phyloP scores from a whole-genome alignment of 1,284 basidiomycete species.

The Cryptococcus neoformans region DNA sequence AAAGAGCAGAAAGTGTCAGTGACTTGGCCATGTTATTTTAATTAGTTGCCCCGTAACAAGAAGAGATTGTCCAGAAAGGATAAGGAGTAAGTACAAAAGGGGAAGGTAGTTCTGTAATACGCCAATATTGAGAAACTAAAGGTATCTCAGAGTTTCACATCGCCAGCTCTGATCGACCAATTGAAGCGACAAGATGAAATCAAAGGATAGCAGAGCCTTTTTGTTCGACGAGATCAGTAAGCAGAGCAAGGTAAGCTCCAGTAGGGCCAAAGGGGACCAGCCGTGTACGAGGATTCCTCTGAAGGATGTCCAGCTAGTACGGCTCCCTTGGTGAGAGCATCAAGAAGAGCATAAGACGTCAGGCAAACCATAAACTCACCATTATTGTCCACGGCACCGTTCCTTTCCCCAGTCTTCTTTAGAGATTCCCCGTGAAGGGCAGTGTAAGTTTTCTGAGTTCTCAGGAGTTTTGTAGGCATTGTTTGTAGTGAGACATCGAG shows the following conservation, averaged over 20 bases:
- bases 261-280: neutral
- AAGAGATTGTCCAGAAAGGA: neutral
- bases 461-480: constrained; percentile 16
- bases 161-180: neutral
- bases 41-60: neutral
- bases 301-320: neutral
- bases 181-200: neutral
- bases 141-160: neutral
- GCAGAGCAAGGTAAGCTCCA: neutral
- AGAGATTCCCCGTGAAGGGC: constrained; percentile 4
- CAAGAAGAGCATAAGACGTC: neutral
- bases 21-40: constrained; percentile 9
- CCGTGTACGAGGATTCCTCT: neutral
- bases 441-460: constrained; percentile 7
- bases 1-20: constrained; percentile 27
- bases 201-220: no score
- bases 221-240: neutral
- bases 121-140: neutral
- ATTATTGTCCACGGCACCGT: constrained; percentile 10
- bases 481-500: neutral
- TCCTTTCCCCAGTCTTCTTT: constrained; percentile 3
- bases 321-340: neutral
- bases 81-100: neutral
- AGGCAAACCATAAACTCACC: constrained; percentile 3
- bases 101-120: neutral